These are phyloP conservation scores for Inonotus obliquus DNA, from an alignment of 1,284 basidiomycete genomes.

Conservation along the genomic window DNA sequence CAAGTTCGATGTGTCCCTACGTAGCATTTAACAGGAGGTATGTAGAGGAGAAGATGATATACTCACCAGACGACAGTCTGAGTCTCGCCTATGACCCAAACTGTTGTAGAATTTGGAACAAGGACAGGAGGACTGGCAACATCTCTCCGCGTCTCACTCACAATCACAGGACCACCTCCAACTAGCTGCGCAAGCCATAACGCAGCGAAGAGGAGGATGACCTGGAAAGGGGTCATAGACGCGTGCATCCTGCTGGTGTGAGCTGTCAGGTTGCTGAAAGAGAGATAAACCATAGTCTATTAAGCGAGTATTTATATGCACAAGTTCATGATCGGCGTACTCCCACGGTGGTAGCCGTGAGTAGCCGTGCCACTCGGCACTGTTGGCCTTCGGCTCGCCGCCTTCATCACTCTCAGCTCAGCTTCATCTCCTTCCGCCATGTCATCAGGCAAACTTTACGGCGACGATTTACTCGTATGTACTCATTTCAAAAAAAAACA, in stretches of 20 bases:
- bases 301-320: constrained; percentile 2
- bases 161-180: background rate
- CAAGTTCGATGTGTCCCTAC: constrained; percentile 15
- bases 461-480: constrained; percentile 8
- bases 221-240: constrained; percentile 5
- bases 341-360: constrained; percentile 5
- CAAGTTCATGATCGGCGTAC: background rate
- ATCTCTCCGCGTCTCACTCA: constrained; percentile 6
- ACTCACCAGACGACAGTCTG: constrained; percentile 18
- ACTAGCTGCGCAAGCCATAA: background rate
- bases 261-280: constrained; percentile 2
- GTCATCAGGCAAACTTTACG: constrained; percentile 10
- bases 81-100: constrained; percentile 14
- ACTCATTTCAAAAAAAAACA: background rate
- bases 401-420: background rate
- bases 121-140: constrained; percentile 17
- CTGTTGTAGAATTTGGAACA: constrained; percentile 16
- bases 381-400: too few species aligned
- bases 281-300: background rate
- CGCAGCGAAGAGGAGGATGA: constrained; percentile 4
- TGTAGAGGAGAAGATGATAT: background rate
- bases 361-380: background rate
- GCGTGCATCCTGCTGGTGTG: constrained; percentile 1
- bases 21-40: background rate
- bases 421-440: background rate